Percentiles rank a stretch among this genome's conserved stretches.
Conservation (phyloP, 495 filamentous ascomycete genomes). For the Penicillium tannophilum region DNA sequence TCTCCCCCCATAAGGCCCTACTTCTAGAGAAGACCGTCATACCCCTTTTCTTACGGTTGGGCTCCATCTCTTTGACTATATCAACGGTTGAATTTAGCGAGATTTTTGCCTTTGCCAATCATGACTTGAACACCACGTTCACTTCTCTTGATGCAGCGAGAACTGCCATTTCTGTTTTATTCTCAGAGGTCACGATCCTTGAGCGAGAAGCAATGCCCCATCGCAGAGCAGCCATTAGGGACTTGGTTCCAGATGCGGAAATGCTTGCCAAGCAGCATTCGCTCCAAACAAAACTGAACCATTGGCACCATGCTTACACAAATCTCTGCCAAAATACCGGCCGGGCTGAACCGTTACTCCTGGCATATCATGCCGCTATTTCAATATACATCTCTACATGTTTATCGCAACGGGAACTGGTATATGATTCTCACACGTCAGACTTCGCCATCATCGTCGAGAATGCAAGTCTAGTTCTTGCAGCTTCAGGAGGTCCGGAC, state of each 20-base stretch:
- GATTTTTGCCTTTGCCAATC: constrained; percentile 10
- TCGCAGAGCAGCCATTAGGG: constrained; percentile 1
- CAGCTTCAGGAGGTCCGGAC: constrained; percentile 13
- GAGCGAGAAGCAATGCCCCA: constrained; percentile 13
- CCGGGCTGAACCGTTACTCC: constrained; percentile 13
- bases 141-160: constrained; percentile 21
- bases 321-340: background rate
- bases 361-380: constrained; percentile 11
- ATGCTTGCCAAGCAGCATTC: constrained; percentile 10
- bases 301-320: constrained; percentile 12
- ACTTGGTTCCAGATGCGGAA: constrained; percentile 2
- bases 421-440: constrained; percentile 23
- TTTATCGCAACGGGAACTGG: constrained; percentile 12
- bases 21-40: constrained; percentile 25
- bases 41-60: constrained; percentile 28
- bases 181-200: constrained; percentile 23
- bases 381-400: constrained; percentile 19
- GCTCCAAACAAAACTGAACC: constrained; percentile 8
- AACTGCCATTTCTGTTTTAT: constrained; percentile 13
- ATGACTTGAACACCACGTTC: constrained; percentile 1
- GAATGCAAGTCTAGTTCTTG: constrained; percentile 20
- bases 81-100: constrained; percentile 16
- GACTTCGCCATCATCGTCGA: constrained; percentile 30
- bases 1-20: constrained; percentile 5
- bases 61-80: constrained; percentile 22